A percentile compares a stretch with the other conserved stretches of the same genome.
Conservation (phyloP, 495 filamentous ascomycete species). For the Gamarada debralockiae region DNA sequence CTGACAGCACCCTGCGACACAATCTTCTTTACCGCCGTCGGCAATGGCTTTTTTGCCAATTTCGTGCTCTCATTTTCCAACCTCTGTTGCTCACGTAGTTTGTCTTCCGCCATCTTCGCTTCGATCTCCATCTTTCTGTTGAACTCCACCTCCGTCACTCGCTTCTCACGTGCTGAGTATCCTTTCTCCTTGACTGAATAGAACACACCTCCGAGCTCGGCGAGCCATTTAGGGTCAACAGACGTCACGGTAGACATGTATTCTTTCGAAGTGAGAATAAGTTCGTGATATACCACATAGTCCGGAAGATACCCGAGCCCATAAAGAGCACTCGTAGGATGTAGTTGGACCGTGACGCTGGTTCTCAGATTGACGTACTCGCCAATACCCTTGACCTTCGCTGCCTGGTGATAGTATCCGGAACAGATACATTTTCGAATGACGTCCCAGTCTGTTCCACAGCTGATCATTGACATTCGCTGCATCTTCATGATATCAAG, state of each 20-base stretch:
- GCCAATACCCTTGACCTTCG: conserved; percentile 91
- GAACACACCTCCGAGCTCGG: conserved; percentile 97
- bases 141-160: conserved; percentile 90
- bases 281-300: conserved; percentile 97
- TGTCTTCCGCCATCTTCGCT: conserved; percentile 86
- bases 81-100: conserved; percentile 63
- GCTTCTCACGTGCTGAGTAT: conserved; percentile 84
- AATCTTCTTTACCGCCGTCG: conserved; percentile 43
- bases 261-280: conserved; percentile 94
- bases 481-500: conserved; percentile 93
- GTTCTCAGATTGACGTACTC: conserved; percentile 97
- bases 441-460: conserved; percentile 94
- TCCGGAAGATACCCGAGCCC: conserved; percentile 91
- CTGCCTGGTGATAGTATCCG: conserved; percentile 98
- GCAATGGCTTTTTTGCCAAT: conserved; percentile 41
- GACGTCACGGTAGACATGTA: conserved; percentile 98
- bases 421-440: conserved; percentile 96
- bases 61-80: conserved; percentile 42
- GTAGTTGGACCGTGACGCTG: conserved; percentile 86
- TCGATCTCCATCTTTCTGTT: conserved; percentile 96
- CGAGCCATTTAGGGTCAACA: conserved; percentile 97
- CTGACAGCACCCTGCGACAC: conserved; percentile 55
- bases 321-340: conserved; percentile 90
- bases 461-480: conserved; percentile 82
- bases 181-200: conserved; percentile 98